Conservation (phyloP, 306 rosid species). For the Luffa acutangula region DNA sequence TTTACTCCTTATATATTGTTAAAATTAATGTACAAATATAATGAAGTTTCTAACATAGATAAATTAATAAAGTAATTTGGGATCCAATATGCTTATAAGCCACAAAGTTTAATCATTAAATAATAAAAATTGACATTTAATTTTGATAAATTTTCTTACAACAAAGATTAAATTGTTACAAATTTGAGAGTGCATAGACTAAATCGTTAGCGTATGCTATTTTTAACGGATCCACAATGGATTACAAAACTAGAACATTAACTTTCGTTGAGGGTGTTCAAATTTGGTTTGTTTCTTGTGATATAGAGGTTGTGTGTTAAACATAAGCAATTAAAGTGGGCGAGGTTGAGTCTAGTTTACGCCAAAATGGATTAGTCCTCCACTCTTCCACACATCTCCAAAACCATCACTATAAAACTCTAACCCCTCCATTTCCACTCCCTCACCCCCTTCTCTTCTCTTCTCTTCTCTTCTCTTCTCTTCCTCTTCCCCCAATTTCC, state of each 20-base stretch:
- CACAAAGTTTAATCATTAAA: too few species aligned
- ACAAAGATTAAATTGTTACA: too few species aligned
- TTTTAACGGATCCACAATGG: background rate
- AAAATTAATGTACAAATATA: too few species aligned
- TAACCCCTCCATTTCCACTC: background rate
- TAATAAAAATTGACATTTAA: too few species aligned
- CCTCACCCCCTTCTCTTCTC: too few species aligned
- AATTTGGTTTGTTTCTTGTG: background rate
- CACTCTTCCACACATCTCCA: background rate
- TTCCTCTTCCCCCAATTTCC: background rate
- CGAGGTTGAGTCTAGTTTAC: slow-evolving; percentile 5
- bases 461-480: background rate
- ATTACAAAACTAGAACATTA: background rate
- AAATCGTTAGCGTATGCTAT: too few species aligned
- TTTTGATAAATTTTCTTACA: too few species aligned
- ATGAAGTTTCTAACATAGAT: too few species aligned
- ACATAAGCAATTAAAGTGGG: background rate
- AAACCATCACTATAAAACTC: slow-evolving; percentile 2
- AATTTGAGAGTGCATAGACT: too few species aligned
- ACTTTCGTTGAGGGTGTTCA: background rate
- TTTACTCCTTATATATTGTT: too few species aligned
- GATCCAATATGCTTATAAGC: too few species aligned
- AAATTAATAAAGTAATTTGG: too few species aligned
- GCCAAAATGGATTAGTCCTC: background rate
- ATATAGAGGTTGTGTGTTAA: background rate